These are phyloP conservation scores for Cadophora sp. DNA, from an alignment of 2,329 filamentous ascomycete species.

Conservation along the genomic window DNA sequence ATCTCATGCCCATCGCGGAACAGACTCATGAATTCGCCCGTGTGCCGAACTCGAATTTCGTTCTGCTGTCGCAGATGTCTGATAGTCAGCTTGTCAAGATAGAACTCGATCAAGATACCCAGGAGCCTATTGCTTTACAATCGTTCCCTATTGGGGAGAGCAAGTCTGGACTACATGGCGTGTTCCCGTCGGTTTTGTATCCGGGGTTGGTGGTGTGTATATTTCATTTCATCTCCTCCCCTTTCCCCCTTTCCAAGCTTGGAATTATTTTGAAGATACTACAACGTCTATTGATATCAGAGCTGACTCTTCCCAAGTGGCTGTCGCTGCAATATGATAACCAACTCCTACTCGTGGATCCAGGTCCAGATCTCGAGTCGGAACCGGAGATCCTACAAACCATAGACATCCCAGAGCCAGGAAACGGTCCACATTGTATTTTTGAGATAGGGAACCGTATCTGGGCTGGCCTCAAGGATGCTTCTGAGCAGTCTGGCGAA, in stretches of 20 bases:
- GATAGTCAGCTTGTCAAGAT: constrained; percentile 12
- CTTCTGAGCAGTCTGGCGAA: constrained; percentile 1
- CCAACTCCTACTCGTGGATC: constrained; percentile 11
- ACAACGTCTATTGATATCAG: too few species aligned
- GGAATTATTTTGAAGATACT: too few species aligned
- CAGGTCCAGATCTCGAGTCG: background rate
- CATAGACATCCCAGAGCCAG: constrained; percentile 7
- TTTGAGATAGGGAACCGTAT: constrained; percentile 11
- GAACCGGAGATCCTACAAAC: background rate
- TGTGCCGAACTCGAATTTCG: constrained; percentile 4
- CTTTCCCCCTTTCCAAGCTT: background rate
- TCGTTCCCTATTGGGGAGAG: constrained; percentile 9
- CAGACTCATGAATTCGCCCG: constrained; percentile 17
- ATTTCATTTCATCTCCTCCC: too few species aligned
- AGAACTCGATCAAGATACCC: background rate
- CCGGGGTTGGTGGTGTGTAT: constrained; percentile 3
- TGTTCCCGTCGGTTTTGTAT: constrained; percentile 4
- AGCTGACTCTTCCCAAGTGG: constrained; percentile 2
- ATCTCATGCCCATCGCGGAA: background rate
- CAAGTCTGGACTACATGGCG: constrained; percentile 13
- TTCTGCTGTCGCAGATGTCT: constrained; percentile 8
- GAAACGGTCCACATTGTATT: constrained; percentile 9
- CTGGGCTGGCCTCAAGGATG: constrained; percentile 5
- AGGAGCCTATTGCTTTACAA: background rate
- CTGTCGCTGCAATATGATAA: constrained; percentile 9